A percentile compares a stretch with the other conserved stretches of the same genome.
phyloP scores from a whole-genome alignment of 352 stramenopile species.

The Bremia lactucae region DNA sequence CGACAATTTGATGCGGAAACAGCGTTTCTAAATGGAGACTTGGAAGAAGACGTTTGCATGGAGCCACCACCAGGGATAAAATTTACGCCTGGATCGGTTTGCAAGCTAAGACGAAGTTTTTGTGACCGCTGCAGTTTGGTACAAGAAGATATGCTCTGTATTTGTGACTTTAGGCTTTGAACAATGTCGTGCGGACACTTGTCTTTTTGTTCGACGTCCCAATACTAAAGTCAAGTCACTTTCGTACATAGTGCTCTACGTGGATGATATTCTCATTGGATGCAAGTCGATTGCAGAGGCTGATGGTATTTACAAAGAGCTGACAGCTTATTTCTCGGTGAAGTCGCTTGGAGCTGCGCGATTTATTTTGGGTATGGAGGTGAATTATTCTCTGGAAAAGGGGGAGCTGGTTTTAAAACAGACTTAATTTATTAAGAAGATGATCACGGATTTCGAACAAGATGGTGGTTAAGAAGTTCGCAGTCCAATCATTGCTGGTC shows the following conservation, averaged over 20 bases:
- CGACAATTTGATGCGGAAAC: background rate
- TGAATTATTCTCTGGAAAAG: background rate
- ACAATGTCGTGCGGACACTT: background rate
- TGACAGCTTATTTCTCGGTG: no score
- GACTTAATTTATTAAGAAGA: background rate
- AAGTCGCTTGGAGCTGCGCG: background rate
- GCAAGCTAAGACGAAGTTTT: background rate
- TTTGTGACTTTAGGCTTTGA: background rate
- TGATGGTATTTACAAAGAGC: background rate
- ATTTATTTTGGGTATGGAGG: background rate
- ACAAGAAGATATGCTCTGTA: background rate
- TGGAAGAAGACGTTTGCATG: no score
- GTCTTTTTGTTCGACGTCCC: background rate
- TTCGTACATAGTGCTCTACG: background rate
- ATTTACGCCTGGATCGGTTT: background rate
- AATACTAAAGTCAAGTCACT: no score
- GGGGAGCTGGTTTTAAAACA: background rate
- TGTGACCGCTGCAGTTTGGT: background rate
- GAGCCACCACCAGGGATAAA: no score
- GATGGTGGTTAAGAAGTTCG: background rate
- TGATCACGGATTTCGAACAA: background rate
- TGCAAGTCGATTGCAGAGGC: background rate
- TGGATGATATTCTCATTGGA: background rate
- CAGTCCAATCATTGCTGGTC: background rate
- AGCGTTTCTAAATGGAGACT: background rate